phyloP scores from a whole-genome alignment of 1,284 basidiomycete species.

The Gomphus sp. region DNA sequence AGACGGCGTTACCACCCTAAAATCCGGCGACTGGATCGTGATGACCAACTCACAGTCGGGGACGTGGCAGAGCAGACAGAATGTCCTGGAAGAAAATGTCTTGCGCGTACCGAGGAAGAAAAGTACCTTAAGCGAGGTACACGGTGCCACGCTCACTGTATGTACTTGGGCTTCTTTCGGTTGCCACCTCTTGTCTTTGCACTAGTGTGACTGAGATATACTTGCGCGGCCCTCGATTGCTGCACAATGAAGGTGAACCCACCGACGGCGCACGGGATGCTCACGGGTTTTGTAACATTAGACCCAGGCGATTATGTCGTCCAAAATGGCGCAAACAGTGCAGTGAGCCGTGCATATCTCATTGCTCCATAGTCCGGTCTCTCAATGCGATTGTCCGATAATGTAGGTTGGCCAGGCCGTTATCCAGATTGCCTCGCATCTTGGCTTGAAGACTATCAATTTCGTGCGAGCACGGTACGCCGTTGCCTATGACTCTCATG shows the following conservation, averaged over 20 bases:
- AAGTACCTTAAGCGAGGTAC: slow-evolving; percentile 40
- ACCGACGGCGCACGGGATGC: slow-evolving; percentile 75
- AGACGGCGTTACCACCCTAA: slow-evolving; percentile 36
- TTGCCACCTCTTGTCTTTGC: background rate
- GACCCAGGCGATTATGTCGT: slow-evolving; percentile 64
- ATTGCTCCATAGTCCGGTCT: background rate
- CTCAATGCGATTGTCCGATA: background rate
- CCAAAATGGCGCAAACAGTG: slow-evolving; percentile 82
- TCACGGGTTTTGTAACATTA: slow-evolving; percentile 58
- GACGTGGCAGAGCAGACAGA: slow-evolving; percentile 65
- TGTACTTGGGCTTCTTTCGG: slow-evolving; percentile 14
- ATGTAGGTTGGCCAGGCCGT: slow-evolving; percentile 67
- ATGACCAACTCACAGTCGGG: slow-evolving; percentile 61
- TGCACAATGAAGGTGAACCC: slow-evolving; percentile 61
- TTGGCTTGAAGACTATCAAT: slow-evolving; percentile 66
- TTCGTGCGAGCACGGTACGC: slow-evolving; percentile 62
- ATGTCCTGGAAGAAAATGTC: slow-evolving; percentile 46
- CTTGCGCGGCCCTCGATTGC: too few relatives aligned
- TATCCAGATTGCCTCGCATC: slow-evolving; percentile 67
- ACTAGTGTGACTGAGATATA: background rate
- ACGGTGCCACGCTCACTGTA: slow-evolving; percentile 70
- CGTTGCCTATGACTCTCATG: background rate
- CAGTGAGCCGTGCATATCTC: slow-evolving; percentile 34
- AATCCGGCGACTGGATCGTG: slow-evolving; percentile 65
- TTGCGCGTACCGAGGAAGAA: slow-evolving; percentile 44